A percentile compares a stretch with the other conserved stretches of the same genome.
These are phyloP conservation scores for Heliamphora exappendiculata DNA, from an alignment of 148 eudicot genomes.

Conservation along the genomic window DNA sequence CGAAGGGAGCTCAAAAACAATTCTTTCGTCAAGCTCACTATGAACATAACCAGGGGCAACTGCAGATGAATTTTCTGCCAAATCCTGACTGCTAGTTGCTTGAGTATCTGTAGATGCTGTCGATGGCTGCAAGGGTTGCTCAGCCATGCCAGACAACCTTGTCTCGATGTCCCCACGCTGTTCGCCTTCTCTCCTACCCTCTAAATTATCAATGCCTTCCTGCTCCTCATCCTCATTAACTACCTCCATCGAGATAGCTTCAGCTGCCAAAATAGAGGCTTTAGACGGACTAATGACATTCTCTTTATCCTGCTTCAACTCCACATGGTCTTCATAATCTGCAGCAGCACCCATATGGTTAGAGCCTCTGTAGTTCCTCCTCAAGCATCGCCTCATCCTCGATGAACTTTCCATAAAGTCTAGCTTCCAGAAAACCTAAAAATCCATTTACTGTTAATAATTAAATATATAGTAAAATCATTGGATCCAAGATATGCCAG, in stretches of 20 bases:
- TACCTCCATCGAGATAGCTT: slow-evolving; percentile 70
- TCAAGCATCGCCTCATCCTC: slow-evolving; percentile 82
- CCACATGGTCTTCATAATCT: slow-evolving; percentile 54
- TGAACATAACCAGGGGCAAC: slow-evolving; percentile 90
- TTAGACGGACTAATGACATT: slow-evolving; percentile 51
- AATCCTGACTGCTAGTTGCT: slow-evolving; percentile 40
- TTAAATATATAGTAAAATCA: not conserved
- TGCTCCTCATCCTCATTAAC: slow-evolving; percentile 72
- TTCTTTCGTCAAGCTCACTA: slow-evolving; percentile 81
- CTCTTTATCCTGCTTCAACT: slow-evolving; percentile 30
- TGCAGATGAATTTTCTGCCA: slow-evolving; percentile 46
- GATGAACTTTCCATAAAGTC: slow-evolving; percentile 83
- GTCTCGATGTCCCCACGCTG: slow-evolving; percentile 39
- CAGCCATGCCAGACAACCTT: slow-evolving; percentile 40
- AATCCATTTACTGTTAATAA: not conserved
- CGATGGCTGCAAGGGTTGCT: slow-evolving; percentile 38
- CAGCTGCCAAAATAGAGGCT: slow-evolving; percentile 66
- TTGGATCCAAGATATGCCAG: not conserved
- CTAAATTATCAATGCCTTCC: slow-evolving; percentile 31
- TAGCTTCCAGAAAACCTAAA: slow-evolving; percentile 89
- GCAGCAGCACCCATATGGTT: slow-evolving; percentile 89
- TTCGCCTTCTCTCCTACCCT: slow-evolving; percentile 32
- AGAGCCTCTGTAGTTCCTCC: slow-evolving; percentile 76
- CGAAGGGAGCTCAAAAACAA: slow-evolving; percentile 85
- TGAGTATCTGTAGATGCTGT: slow-evolving; percentile 39